Evolutionary conservation across 345 rosid genomes (phyloP).

Genomic region (Salix caprea): DNA sequence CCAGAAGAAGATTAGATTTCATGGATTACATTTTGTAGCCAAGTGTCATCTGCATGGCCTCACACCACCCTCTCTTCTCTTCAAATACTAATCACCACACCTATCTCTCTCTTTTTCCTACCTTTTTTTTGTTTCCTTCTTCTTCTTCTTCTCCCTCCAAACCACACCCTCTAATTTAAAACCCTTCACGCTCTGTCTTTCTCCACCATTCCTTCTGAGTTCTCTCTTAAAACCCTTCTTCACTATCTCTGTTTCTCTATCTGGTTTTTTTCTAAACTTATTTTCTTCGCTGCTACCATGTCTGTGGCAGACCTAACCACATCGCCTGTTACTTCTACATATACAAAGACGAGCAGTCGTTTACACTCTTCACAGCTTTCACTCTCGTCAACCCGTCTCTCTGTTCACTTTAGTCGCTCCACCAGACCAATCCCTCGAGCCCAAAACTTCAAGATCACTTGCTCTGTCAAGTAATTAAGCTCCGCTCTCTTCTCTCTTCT

Average conservation of each 20-base stretch:
- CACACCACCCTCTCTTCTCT: constrained; percentile 13
- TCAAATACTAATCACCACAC: not conserved
- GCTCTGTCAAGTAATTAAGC: constrained; percentile 64
- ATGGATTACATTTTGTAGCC: constrained; percentile 35
- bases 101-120: not conserved
- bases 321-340: constrained; percentile 26
- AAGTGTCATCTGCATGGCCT: constrained; percentile 60
- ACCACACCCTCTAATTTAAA: not conserved
- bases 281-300: constrained; percentile 31
- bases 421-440: constrained; percentile 38
- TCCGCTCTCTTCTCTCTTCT: not conserved
- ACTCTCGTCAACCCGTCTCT: constrained; percentile 47
- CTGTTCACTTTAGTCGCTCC: constrained; percentile 42
- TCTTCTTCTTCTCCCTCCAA: not conserved
- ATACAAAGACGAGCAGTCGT: constrained; percentile 29
- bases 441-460: constrained; percentile 42
- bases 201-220: not conserved
- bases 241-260: constrained; percentile 9
- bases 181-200: not conserved
- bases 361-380: constrained; percentile 51
- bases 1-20: constrained; percentile 6
- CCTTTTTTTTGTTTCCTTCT: constrained; percentile 1
- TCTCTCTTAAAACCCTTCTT: not conserved
- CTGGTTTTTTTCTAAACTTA: not conserved
- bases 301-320: constrained; percentile 62